A percentile compares a stretch with the other conserved stretches of the same genome.
These are phyloP conservation scores for Gentiana dahurica DNA, from an alignment of 257 asterid genomes.

Conservation along the genomic window DNA sequence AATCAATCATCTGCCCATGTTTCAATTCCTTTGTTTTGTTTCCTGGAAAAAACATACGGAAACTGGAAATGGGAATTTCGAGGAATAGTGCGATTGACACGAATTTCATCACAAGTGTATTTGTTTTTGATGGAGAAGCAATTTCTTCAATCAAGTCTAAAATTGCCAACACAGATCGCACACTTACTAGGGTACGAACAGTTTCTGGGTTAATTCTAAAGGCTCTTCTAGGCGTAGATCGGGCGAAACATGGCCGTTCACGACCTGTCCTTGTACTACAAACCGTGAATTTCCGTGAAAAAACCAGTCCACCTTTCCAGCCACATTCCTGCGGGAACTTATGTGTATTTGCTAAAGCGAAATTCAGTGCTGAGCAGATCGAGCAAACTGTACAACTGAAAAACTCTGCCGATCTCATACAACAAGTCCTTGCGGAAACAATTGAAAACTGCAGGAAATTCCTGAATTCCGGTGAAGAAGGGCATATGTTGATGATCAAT, in stretches of 20 bases:
- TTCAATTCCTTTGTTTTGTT: conserved; percentile 12
- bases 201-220: conserved; percentile 13
- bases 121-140: conserved; percentile 12
- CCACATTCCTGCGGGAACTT: conserved; percentile 22
- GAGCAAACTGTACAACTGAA: not conserved
- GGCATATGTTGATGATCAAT: conserved; percentile 5
- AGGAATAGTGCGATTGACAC: not conserved
- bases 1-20: conserved; percentile 1
- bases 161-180: too few species aligned
- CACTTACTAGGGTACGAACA: conserved; percentile 12
- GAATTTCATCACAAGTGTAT: conserved; percentile 3
- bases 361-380: conserved; percentile 1
- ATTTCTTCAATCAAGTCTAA: conserved; percentile 6
- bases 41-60: conserved; percentile 10
- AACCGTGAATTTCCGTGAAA: conserved; percentile 14
- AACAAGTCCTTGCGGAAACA: conserved; percentile 3
- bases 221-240: conserved; percentile 8
- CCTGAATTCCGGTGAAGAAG: conserved; percentile 7
- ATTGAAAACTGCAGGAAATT: conserved; percentile 6
- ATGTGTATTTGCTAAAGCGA: not conserved
- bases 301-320: conserved; percentile 8
- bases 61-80: conserved; percentile 1
- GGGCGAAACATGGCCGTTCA: conserved; percentile 1
- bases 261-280: conserved; percentile 2
- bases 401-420: conserved; percentile 1